Conservation (phyloP, 192 early-diverging fungal genomes). For the Backusella circina region DNA sequence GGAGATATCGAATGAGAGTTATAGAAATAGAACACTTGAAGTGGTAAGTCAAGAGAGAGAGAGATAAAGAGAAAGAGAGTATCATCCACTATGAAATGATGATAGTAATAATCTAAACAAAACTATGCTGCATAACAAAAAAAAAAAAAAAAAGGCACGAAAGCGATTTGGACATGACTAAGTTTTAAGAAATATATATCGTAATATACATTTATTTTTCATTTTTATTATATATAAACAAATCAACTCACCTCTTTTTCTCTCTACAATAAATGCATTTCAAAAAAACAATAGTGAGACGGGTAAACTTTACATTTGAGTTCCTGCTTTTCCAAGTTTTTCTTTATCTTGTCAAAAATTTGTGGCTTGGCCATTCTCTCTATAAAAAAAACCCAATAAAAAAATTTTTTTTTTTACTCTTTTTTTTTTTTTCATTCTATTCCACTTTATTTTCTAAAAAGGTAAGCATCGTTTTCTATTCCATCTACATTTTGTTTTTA, state of each 20-base stretch:
- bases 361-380: background rate
- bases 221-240: too few relatives aligned
- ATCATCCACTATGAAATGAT: too few relatives aligned
- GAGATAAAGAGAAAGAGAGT: too few relatives aligned
- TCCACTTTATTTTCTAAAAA: background rate
- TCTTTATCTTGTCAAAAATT: background rate
- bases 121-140: background rate
- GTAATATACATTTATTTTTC: too few relatives aligned
- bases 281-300: too few relatives aligned
- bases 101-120: background rate
- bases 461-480: background rate
- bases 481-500: background rate
- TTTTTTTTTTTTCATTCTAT: background rate
- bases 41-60: slow-evolving; percentile 12
- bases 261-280: too few relatives aligned
- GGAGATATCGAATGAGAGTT: slow-evolving; percentile 11
- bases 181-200: too few relatives aligned
- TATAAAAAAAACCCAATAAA: background rate
- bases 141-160: background rate
- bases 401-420: background rate
- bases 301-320: too few relatives aligned
- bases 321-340: background rate
- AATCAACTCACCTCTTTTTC: too few relatives aligned
- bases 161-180: slow-evolving; percentile 8
- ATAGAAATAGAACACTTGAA: slow-evolving; percentile 21